Evolutionary conservation across 2,329 filamentous ascomycete genomes (phyloP), one percentile per base, ranked within the genome.

Genomic region (Aspergillus felis): DNA sequence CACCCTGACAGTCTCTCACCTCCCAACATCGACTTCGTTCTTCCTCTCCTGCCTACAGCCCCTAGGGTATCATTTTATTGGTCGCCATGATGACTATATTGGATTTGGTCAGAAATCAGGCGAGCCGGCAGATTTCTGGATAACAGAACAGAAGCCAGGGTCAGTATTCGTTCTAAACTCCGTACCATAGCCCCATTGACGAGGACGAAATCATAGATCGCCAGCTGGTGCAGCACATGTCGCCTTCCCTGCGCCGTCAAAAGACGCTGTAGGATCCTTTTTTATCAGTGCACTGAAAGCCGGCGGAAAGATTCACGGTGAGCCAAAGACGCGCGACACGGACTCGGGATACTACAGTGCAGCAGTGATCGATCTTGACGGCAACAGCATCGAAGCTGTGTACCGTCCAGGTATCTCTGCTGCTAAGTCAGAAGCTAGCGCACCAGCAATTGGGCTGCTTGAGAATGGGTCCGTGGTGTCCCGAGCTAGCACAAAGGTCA

Each of bases 351-450:
- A 84, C 77, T 81, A 86, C 75, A 87, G 84, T 61, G 84, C 85
- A 50, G 83, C 84, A 6, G 77, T 91, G 44, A 82, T 86, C 59
- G 91, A 96, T 73, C 82, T 90, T 55, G 91, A 96, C 76, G 90
- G 90, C 52, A 95, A 96, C 76, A 89, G 84, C 65, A 86, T 96
- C 70, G 90, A 94, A 69, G 88, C 90, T 29, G 84, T 92, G 51
- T 89, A 86, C 71, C 79, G 80, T 8, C 69, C 74, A 5, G 67
- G 65, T 51, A 52, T 29, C 49, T 64, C 70, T 0, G 66, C 66
- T 17, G 59, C 64, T 28, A 66, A 62, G 50, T 68, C 68, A n/a
- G 66, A 65, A 32, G 65, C 62, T 22, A 71, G 65, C n/a, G 65
- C 65, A 20, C 68, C 69, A 22, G 68, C 72, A 35, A 63, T 76